phyloP scores from a whole-genome alignment of 495 filamentous ascomycete genomes.

The Podospora australis region DNA sequence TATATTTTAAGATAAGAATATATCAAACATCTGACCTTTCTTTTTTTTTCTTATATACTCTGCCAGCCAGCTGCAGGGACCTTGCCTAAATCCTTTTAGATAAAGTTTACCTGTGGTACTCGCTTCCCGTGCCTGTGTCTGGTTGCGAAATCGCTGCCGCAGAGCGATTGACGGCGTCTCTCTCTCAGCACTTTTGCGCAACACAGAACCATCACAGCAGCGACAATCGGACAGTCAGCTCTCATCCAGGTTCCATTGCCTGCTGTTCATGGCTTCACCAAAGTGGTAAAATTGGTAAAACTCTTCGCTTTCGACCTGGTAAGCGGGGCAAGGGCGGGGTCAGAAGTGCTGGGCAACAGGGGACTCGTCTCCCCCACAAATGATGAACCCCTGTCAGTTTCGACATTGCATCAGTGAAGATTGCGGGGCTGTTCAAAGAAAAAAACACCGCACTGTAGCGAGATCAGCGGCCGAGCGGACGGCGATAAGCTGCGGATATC shows the following conservation, averaged over 20 bases:
- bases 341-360: background rate
- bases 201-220: background rate
- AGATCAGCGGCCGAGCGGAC: conserved; percentile 3
- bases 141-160: too few relatives aligned
- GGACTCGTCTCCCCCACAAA: background rate
- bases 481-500: conserved; percentile 17
- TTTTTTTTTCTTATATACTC: too few relatives aligned
- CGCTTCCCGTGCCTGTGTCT: background rate
- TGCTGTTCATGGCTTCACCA: too few relatives aligned
- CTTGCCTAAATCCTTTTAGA: conserved; percentile 2
- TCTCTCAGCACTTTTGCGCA: background rate
- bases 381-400: background rate
- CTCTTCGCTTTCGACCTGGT: conserved; percentile 6
- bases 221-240: background rate
- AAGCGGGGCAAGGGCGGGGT: conserved; percentile 13
- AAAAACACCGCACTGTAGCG: conserved; percentile 1
- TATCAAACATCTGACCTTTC: background rate
- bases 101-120: background rate
- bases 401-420: background rate
- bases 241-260: too few relatives aligned
- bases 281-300: conserved; percentile 14
- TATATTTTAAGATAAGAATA: background rate
- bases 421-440: conserved; percentile 3
- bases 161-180: too few relatives aligned
- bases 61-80: conserved; percentile 2